These are phyloP conservation scores for Stipa capillata DNA, from an alignment of 176 grass and related monocot species.

Conservation along the genomic window DNA sequence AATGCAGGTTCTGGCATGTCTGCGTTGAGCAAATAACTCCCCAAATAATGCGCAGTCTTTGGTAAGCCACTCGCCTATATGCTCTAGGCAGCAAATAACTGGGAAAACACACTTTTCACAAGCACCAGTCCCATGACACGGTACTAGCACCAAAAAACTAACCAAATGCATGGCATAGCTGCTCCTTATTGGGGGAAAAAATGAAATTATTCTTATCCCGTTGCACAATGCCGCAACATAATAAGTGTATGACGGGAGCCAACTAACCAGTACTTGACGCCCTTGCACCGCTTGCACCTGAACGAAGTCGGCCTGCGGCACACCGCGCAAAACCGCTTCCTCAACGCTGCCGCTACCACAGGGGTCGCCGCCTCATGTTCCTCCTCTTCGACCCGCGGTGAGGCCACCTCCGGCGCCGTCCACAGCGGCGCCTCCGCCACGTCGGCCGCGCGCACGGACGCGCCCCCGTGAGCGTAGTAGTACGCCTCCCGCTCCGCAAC, in stretches of 20 bases:
- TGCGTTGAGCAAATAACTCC: not conserved
- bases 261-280: constrained; percentile 76
- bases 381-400: not conserved
- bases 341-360: not conserved
- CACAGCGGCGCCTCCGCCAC: not conserved
- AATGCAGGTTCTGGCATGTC: not conserved
- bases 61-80: not conserved
- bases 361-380: not conserved
- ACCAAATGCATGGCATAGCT: not conserved
- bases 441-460: not conserved
- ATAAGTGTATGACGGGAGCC: constrained; percentile 43
- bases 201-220: not conserved
- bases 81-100: not conserved
- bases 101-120: not conserved
- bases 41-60: not conserved
- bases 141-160: not conserved
- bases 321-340: constrained; percentile 37
- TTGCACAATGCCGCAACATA: constrained; percentile 9
- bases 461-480: not conserved
- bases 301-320: constrained; percentile 47
- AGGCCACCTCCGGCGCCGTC: not conserved
- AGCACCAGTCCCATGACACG: not conserved
- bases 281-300: constrained; percentile 78
- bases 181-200: not conserved
- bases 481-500: constrained; percentile 30